Base-by-base conservation (phyloP, 805 yeast species). In the Kodamaea jinghongensis region DNA sequence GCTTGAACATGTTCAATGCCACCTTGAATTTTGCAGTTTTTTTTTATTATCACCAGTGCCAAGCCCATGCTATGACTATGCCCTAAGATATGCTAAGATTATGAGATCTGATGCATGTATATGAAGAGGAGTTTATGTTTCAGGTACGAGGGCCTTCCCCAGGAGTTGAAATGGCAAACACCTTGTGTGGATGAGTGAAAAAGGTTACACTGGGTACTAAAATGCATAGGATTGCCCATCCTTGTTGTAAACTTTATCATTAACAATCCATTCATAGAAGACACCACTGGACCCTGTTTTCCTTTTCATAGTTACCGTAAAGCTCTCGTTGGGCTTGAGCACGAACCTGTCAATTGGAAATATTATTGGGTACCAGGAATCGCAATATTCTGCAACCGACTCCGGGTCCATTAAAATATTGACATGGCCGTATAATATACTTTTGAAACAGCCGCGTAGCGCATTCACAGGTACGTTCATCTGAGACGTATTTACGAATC, bases 381-480 rank as follows among this genome's bases (percentile, higher is more conserved):
- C 39, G 41, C 71, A 65, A 30, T 39, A 52, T 12, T 55, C 57
- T 11, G 37, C 44, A 20, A 5, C 7, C 5, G 23, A 20, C 23
- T 20, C 23, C 7, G 23, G 23, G 1, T 14, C 12, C 7, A 74
- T 81, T 20, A 83, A 75, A 4, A 86, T 63, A 6, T 55, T 54
- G 16, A 81, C 65, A 34, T 78, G 82, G 1, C 73, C 76, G 55
- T 79, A 86, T n/a, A 89, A 67, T 2, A 61, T 73, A 0, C 93
- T 81, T n/a, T 71, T 71, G 52, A 90, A 90, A 52, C 69, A 81
- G 0, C 96, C 96, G 3, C 79, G 65, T 26, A 89, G 56, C 0
- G 91, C 96, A 56, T 87, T 90, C 2, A 86, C 57, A 13, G 72
- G 25, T 9, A 16, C 22, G 13, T 16, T 6, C 6, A 27, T n/a